phyloP scores from a whole-genome alignment of 1,284 basidiomycete species.

The Ganoderma meredithae region DNA sequence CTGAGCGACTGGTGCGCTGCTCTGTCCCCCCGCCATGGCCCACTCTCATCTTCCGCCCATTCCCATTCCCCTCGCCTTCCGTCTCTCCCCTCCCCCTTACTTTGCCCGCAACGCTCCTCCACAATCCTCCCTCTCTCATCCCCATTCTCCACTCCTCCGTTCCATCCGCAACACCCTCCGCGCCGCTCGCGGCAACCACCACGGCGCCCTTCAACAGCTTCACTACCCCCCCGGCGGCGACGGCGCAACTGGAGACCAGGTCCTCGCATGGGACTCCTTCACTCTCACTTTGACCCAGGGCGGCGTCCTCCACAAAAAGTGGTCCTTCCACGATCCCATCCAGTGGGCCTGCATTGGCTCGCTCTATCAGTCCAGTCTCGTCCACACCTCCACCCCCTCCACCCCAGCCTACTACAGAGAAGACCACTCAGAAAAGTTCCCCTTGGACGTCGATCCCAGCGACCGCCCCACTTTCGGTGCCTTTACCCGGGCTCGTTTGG shows the following conservation, averaged over 20 bases:
- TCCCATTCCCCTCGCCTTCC: conserved; percentile 20
- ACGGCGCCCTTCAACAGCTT: conserved; percentile 27
- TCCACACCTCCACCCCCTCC: conserved; percentile 37
- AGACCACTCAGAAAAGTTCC: conserved; percentile 43
- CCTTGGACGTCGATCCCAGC: conserved; percentile 39
- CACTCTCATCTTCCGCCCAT: conserved; percentile 6
- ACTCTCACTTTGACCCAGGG: conserved; percentile 76
- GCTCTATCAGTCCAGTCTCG: conserved; percentile 59
- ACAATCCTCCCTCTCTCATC: background rate
- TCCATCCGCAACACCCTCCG: conserved; percentile 37
- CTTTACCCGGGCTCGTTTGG: conserved; percentile 48
- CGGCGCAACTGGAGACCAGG: conserved; percentile 47
- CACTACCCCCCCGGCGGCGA: conserved; percentile 19
- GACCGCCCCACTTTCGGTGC: conserved; percentile 63
- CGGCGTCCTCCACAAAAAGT: conserved; percentile 75
- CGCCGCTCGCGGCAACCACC: conserved; percentile 31
- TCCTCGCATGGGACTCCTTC: conserved; percentile 75
- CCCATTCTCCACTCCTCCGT: conserved; percentile 35
- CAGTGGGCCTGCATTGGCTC: conserved; percentile 81
- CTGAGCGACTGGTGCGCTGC: too few species aligned
- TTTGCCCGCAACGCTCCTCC: conserved; percentile 13
- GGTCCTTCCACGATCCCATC: conserved; percentile 75
- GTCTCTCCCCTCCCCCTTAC: conserved; percentile 13
- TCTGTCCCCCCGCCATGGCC: conserved; percentile 13
- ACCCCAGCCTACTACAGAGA: conserved; percentile 47